Evolutionary conservation across 148 eudicot species (phyloP), one percentile per base, ranked within the genome.

Genomic region (Euryodendron excelsum): DNA sequence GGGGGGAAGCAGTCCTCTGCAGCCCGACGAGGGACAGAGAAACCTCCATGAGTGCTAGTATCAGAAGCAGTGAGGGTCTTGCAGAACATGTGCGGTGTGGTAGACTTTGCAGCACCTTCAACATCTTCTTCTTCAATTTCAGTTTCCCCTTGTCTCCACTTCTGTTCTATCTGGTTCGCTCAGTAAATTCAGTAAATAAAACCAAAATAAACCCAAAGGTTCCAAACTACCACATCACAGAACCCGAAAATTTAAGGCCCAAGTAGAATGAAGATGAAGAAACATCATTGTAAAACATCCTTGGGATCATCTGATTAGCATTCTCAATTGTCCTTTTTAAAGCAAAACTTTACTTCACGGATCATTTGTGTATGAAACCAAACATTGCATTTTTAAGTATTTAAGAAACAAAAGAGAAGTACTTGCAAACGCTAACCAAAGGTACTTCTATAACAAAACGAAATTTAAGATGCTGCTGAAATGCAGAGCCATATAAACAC

Each of bases 1-100:
- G 99, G 95, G 77, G 99, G 97, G 72, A 96, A 96, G 87, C 99
- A 96, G 77, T 96, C 98, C 89, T 96, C 99, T 1, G 99, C 99
- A 77, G 99, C 99, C 25, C 99, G 91, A 55, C 99, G 98, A 78
- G 99, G 99, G 52, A 96, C 99, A 36, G 99, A 96, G 83, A 96
- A 96, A 0, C 99, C 99, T 6, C 99, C 99, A 85, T 96, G 99
- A 61, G 99, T 93, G 86, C 99, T 96, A 10, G 99, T 96, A 82
- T 96, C 99, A 5, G 99, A 96, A 37, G 97, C 99, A 10, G 99
- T 96, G 28, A 96, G 97, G 73, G 98, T 96, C 81, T 96, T 96
- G 85, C 99, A 96, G 82, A 96, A 96, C 99, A 96, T 93, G 73
- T 96, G 99, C 10, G 98, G 93, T 78, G 94, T 93, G 52, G 85